Percentiles rank a stretch among this genome's conserved stretches.
These are phyloP conservation scores for Populus davidiana DNA, from an alignment of 345 rosid species.

Conservation along the genomic window DNA sequence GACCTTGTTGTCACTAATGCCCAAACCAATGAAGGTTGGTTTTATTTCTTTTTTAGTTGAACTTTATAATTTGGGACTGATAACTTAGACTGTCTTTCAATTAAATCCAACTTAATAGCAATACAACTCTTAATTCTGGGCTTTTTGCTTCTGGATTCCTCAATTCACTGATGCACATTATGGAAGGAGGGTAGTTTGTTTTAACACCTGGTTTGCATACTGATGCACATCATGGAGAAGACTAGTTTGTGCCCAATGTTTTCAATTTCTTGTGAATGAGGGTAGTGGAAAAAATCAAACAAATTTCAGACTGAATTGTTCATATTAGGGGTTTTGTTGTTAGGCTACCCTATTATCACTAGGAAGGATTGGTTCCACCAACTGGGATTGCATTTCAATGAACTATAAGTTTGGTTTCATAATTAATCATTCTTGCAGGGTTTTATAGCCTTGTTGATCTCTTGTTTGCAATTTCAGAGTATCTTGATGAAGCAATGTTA, in stretches of 20 bases:
- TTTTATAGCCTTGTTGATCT: slow-evolving; percentile 44
- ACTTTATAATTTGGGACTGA: not conserved
- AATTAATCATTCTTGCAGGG: slow-evolving; percentile 28
- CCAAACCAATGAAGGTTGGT: slow-evolving; percentile 99
- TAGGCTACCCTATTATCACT: not conserved
- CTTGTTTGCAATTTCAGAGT: slow-evolving; percentile 83
- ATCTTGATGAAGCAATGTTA: slow-evolving; percentile 90
- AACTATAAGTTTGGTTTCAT: slow-evolving; percentile 15
- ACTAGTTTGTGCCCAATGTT: not conserved
- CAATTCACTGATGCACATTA: not conserved
- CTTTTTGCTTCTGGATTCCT: slow-evolving; percentile 7
- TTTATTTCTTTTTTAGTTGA: slow-evolving; percentile 16
- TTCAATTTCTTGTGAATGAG: not conserved
- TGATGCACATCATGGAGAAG: not conserved
- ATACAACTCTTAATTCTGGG: slow-evolving; percentile 1
- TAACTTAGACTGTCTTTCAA: not conserved
- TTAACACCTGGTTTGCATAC: not conserved
- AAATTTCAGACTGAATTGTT: not conserved
- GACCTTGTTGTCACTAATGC: slow-evolving; percentile 97
- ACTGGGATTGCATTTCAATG: not conserved
- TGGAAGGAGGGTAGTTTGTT: not conserved
- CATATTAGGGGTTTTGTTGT: not conserved
- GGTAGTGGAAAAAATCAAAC: not conserved
- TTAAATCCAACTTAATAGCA: not conserved
- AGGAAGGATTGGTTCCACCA: not conserved